Percentiles rank a stretch among this genome's conserved stretches.
Evolutionary conservation across 1,284 basidiomycete species (phyloP).

Genomic region (Moniliophthora roreri): DNA sequence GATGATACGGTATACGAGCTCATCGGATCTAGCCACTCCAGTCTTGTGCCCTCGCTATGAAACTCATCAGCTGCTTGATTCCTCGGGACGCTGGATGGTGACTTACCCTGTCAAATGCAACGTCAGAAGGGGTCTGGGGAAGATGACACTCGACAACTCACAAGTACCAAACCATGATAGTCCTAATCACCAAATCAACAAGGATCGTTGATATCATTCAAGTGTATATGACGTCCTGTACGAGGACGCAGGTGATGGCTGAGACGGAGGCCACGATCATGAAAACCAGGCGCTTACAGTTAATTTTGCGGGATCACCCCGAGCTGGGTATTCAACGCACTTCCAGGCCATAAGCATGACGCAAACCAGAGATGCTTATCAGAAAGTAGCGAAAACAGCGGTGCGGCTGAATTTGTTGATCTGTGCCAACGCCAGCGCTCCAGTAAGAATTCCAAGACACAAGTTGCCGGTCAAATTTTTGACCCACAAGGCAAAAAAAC

Average conservation of each 20-base stretch:
- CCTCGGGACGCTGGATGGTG: neutral
- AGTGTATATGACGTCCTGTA: neutral
- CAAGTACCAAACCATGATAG: neutral
- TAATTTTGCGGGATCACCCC: neutral
- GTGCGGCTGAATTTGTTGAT: neutral
- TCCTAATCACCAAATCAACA: neutral
- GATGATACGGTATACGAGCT: slow-evolving; percentile 3
- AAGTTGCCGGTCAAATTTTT: neutral
- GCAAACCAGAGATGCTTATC: neutral
- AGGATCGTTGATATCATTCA: neutral
- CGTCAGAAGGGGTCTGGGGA: neutral
- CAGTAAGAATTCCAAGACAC: neutral
- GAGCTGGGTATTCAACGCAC: neutral
- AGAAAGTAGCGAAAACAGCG: neutral
- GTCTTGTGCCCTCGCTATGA: slow-evolving; percentile 1
- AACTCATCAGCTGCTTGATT: neutral
- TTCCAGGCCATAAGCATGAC: slow-evolving; percentile 2
- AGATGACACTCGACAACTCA: neutral
- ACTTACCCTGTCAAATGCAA: neutral
- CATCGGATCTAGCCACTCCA: neutral
- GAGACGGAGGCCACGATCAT: neutral
- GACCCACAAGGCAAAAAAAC: slow-evolving; percentile 3
- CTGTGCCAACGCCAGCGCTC: neutral
- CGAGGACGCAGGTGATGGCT: neutral
- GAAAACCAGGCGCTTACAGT: neutral